Percentiles rank a stretch among this genome's conserved stretches.
Evolutionary conservation across 495 filamentous ascomycete genomes (phyloP).

Genomic region (Podospora comata): DNA sequence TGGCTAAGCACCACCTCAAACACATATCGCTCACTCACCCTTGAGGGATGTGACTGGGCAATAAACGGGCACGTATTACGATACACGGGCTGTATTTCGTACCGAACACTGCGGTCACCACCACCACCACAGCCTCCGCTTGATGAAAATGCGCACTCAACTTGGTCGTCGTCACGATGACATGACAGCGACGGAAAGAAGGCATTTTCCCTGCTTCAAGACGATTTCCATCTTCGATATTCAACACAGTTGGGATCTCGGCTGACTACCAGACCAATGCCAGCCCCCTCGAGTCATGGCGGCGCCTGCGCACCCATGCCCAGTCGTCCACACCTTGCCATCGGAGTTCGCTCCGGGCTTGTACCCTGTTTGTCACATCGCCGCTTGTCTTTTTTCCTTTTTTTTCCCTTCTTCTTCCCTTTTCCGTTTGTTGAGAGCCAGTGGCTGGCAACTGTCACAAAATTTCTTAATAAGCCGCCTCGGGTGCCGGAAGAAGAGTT

Average conservation of each 20-base stretch:
- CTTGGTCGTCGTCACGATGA: neutral
- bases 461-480: neutral
- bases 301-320: neutral
- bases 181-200: neutral
- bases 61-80: slow-evolving; percentile 3
- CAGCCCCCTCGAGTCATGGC: slow-evolving; percentile 12
- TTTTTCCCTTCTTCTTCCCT: neutral
- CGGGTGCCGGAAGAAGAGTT: neutral
- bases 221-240: neutral
- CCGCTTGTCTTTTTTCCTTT: neutral
- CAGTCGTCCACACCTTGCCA: slow-evolving; percentile 6
- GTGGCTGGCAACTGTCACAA: neutral
- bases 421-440: neutral
- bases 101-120: neutral
- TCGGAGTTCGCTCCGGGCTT: slow-evolving; percentile 13
- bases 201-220: slow-evolving; percentile 3
- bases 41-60: slow-evolving; percentile 11
- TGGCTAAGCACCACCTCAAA: neutral
- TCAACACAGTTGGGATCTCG: neutral
- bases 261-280: neutral
- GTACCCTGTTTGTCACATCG: neutral
- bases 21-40: neutral
- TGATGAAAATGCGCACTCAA: neutral
- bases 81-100: neutral
- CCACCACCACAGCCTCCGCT: neutral